Evolutionary conservation across 1,284 basidiomycete genomes (phyloP).

Genomic region (Tylopilus sp.): DNA sequence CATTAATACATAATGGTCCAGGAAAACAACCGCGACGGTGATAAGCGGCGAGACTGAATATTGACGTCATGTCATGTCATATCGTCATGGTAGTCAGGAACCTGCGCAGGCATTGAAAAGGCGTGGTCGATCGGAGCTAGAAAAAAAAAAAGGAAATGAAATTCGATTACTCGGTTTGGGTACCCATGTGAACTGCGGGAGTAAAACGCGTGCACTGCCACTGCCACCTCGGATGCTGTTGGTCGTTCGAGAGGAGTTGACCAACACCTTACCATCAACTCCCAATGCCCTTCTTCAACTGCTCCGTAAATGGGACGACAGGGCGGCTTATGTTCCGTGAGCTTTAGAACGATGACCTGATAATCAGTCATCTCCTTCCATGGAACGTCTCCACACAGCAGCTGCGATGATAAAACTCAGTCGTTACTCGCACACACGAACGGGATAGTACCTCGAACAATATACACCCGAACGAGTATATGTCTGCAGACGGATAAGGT

Average conservation of each 20-base stretch:
- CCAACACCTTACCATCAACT: slow-evolving; percentile 14
- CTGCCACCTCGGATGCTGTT: background rate
- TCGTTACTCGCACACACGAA: background rate
- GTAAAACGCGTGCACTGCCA: background rate
- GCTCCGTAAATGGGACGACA: background rate
- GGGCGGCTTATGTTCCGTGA: background rate
- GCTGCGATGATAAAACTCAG: background rate
- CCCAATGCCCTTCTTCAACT: background rate
- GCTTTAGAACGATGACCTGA: slow-evolving; percentile 10
- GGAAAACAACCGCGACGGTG: no score
- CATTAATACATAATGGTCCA: no score
- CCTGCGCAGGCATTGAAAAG: no score
- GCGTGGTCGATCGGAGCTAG: no score
- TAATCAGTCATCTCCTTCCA: slow-evolving; percentile 7
- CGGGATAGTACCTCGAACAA: slow-evolving; percentile 17
- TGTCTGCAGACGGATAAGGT: slow-evolving; percentile 7
- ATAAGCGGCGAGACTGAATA: no score
- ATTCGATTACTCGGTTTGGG: no score
- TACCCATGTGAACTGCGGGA: no score
- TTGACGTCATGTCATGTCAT: no score
- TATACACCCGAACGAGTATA: slow-evolving; percentile 18
- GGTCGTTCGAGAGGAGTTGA: slow-evolving; percentile 4
- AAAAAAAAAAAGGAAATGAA: no score
- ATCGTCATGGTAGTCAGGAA: no score
- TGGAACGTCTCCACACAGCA: background rate